Percentiles rank a stretch among this genome's conserved stretches.
These are phyloP conservation scores for Nemophila menziesii DNA, from an alignment of 257 asterid genomes.

Conservation along the genomic window DNA sequence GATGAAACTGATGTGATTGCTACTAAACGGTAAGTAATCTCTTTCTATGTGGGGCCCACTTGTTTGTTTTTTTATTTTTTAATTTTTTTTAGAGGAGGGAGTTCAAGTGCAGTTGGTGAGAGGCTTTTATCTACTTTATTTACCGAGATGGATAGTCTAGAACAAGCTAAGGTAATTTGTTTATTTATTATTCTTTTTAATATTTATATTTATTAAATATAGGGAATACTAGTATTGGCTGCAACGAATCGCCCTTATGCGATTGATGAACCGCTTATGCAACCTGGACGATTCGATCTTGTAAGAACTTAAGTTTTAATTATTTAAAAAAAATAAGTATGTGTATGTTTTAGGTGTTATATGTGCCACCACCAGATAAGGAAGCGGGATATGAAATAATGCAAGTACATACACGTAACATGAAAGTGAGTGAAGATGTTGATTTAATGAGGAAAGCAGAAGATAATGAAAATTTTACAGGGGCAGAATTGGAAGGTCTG, in stretches of 20 bases:
- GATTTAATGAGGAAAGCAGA: conserved; percentile 56
- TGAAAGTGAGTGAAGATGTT: conserved; percentile 46
- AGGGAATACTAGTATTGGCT: conserved; percentile 97
- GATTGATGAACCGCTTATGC: conserved; percentile 85
- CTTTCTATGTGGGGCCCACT: too few relatives aligned
- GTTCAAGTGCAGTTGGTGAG: conserved; percentile 77
- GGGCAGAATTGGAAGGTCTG: conserved; percentile 89
- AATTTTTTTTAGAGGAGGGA: conserved; percentile 98
- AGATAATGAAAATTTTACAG: conserved; percentile 63
- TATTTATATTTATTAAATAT: conserved; percentile 4
- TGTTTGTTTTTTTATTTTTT: too few relatives aligned
- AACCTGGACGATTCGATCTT: conserved; percentile 92
- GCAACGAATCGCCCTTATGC: conserved; percentile 96
- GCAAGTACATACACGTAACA: conserved; percentile 61
- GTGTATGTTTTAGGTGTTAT: conserved; percentile 90
- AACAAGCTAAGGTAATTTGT: conserved; percentile 66
- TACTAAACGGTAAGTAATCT: conserved; percentile 50
- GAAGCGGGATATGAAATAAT: conserved; percentile 76
- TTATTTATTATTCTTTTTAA: background rate
- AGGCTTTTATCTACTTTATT: conserved; percentile 79
- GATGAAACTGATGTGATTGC: conserved; percentile 94
- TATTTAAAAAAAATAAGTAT: too few relatives aligned
- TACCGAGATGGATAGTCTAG: conserved; percentile 97
- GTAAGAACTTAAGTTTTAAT: too few relatives aligned
- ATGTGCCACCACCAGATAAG: conserved; percentile 85